These are phyloP conservation scores for Pythium myriotylum DNA, from an alignment of 352 stramenopile species.

Conservation along the genomic window DNA sequence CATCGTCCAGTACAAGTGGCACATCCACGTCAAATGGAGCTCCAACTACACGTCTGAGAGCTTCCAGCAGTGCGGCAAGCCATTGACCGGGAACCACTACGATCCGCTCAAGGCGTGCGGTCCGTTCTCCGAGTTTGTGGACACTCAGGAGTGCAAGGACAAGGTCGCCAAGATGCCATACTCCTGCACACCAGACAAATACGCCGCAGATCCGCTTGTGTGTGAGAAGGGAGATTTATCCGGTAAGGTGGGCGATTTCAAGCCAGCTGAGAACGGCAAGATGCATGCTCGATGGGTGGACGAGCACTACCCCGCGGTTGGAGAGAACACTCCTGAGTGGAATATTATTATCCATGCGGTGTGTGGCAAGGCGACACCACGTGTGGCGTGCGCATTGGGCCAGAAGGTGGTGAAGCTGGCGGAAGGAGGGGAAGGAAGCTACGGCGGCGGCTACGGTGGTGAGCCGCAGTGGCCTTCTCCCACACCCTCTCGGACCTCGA, in stretches of 20 bases:
- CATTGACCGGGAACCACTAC: no score
- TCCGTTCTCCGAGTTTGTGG: conserved; percentile 39
- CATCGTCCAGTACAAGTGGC: no score
- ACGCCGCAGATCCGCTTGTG: conserved; percentile 16
- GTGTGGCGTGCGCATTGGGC: conserved; percentile 34
- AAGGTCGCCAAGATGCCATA: neutral
- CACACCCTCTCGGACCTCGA: no score
- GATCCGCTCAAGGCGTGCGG: no score
- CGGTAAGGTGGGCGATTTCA: conserved; percentile 36
- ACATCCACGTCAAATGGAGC: no score
- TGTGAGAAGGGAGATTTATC: conserved; percentile 40
- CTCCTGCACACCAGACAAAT: conserved; percentile 20
- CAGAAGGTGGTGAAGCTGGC: neutral
- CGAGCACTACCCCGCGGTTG: conserved; percentile 30
- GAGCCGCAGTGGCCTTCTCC: no score
- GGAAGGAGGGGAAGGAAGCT: neutral
- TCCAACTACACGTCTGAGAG: no score
- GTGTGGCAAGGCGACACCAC: conserved; percentile 36
- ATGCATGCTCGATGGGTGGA: conserved; percentile 25
- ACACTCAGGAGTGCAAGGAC: conserved; percentile 27
- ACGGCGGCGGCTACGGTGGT: no score
- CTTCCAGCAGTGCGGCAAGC: no score
- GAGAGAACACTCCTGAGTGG: conserved; percentile 37
- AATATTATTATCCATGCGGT: conserved; percentile 43
- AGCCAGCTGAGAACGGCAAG: conserved; percentile 18